Evolutionary conservation across 768 basidiomycete genomes (phyloP).

Genomic region (Tylopilus rubrobrunneus): DNA sequence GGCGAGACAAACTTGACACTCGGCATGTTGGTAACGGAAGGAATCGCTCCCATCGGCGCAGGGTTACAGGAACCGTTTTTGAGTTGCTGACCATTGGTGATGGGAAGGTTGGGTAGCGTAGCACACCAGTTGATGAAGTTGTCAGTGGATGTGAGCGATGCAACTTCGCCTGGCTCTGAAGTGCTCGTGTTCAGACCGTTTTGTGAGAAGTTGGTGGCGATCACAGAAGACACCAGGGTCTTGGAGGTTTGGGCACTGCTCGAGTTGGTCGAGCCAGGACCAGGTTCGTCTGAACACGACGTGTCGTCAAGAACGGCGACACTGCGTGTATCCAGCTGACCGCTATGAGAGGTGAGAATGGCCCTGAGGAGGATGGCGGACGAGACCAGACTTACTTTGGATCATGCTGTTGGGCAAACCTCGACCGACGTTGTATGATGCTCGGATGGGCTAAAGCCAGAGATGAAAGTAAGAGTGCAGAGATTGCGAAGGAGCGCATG

Average conservation of each 20-base stretch:
- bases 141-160: slow-evolving; percentile 60
- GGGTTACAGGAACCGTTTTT: slow-evolving; percentile 55
- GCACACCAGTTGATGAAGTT: slow-evolving; percentile 74
- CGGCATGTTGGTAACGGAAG: slow-evolving; percentile 48
- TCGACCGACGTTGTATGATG: slow-evolving; percentile 26
- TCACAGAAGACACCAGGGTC: slow-evolving; percentile 44
- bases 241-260: slow-evolving; percentile 23
- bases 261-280: slow-evolving; percentile 16
- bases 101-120: slow-evolving; percentile 42
- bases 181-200: slow-evolving; percentile 39
- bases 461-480: slow-evolving; percentile 27
- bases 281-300: slow-evolving; percentile 2
- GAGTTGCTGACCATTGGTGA: slow-evolving; percentile 61
- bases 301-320: slow-evolving; percentile 27
- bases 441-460: slow-evolving; percentile 35
- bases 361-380: not conserved
- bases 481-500: slow-evolving; percentile 40
- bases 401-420: slow-evolving; percentile 37
- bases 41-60: slow-evolving; percentile 57
- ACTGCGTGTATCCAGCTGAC: slow-evolving; percentile 37
- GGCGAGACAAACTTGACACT: slow-evolving; percentile 51
- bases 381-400: slow-evolving; percentile 29
- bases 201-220: slow-evolving; percentile 53
- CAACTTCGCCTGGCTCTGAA: slow-evolving; percentile 42
- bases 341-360: slow-evolving; percentile 14